Evolutionary conservation across 768 basidiomycete species (phyloP).

Genomic region (Pleurotus eryngii): DNA sequence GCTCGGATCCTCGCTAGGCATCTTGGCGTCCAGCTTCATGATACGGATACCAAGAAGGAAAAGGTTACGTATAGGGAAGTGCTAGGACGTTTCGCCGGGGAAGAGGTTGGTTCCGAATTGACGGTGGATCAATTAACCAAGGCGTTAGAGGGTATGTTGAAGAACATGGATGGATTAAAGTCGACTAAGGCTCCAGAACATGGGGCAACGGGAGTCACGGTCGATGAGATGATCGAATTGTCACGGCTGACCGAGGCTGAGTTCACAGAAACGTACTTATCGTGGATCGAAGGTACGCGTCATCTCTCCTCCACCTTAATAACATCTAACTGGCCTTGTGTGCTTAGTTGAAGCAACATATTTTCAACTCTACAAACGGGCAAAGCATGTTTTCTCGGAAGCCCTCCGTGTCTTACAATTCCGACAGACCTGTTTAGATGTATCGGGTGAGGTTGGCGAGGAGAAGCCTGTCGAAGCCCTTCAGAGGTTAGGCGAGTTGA

Average conservation of each 20-base stretch:
- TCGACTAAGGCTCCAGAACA: slow-evolving; percentile 39
- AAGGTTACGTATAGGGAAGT: slow-evolving; percentile 68
- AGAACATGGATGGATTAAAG: slow-evolving; percentile 46
- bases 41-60: slow-evolving; percentile 34
- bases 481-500: slow-evolving; percentile 58
- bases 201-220: slow-evolving; percentile 58
- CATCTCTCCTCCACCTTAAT: slow-evolving; percentile 3
- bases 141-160: slow-evolving; percentile 44
- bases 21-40: slow-evolving; percentile 39
- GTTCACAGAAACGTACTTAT: slow-evolving; percentile 69
- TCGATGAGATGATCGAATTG: slow-evolving; percentile 71
- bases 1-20: slow-evolving; percentile 68
- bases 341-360: slow-evolving; percentile 68
- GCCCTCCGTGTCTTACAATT: slow-evolving; percentile 79
- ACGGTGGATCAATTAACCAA: slow-evolving; percentile 43
- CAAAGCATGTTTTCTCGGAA: slow-evolving; percentile 79
- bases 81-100: slow-evolving; percentile 51
- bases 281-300: slow-evolving; percentile 73
- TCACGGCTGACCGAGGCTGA: slow-evolving; percentile 50
- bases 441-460: slow-evolving; percentile 19
- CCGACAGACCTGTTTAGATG: slow-evolving; percentile 59
- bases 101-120: slow-evolving; percentile 28
- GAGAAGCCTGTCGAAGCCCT: slow-evolving; percentile 27
- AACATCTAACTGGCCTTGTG: slow-evolving; percentile 3
- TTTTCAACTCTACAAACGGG: slow-evolving; percentile 82